A percentile compares a stretch with the other conserved stretches of the same genome.
phyloP scores from a whole-genome alignment of 495 filamentous ascomycete species.

The Cudoniella acicularis region DNA sequence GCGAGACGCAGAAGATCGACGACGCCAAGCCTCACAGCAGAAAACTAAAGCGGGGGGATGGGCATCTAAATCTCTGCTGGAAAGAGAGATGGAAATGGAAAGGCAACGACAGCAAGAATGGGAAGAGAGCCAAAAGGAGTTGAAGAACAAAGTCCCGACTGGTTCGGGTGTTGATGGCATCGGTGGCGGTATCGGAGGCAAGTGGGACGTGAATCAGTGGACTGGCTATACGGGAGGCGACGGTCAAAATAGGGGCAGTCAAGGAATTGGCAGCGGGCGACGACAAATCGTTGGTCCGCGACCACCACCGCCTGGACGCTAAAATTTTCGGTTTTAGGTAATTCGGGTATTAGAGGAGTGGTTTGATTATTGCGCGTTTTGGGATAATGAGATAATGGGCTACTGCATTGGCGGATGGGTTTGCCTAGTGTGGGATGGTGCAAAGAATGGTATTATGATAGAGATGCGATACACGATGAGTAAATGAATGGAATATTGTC shows the following conservation, averaged over 20 bases:
- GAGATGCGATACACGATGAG: neutral
- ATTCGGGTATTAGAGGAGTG: neutral
- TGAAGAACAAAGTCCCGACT: slow-evolving; percentile 48
- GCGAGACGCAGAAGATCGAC: slow-evolving; percentile 64
- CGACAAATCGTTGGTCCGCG: slow-evolving; percentile 80
- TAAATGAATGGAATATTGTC: too few species aligned
- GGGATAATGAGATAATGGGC: neutral
- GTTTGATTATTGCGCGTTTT: neutral
- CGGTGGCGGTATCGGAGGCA: slow-evolving; percentile 53
- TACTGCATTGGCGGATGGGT: too few species aligned
- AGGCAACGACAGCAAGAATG: slow-evolving; percentile 89
- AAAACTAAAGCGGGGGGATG: slow-evolving; percentile 72
- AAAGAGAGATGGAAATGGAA: slow-evolving; percentile 95
- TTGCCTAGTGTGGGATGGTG: neutral
- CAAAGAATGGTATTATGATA: neutral
- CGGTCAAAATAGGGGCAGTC: slow-evolving; percentile 67
- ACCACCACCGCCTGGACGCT: slow-evolving; percentile 47
- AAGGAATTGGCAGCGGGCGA: slow-evolving; percentile 69
- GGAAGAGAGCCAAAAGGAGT: slow-evolving; percentile 85
- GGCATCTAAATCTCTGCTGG: slow-evolving; percentile 78
- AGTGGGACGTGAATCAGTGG: slow-evolving; percentile 89
- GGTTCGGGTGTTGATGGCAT: slow-evolving; percentile 48
- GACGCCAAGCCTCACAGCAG: slow-evolving; percentile 57
- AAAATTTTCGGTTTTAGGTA: neutral
- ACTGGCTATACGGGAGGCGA: slow-evolving; percentile 79